These are phyloP conservation scores for Irpex lacteus DNA, from an alignment of 1,284 basidiomycete genomes.

Conservation along the genomic window DNA sequence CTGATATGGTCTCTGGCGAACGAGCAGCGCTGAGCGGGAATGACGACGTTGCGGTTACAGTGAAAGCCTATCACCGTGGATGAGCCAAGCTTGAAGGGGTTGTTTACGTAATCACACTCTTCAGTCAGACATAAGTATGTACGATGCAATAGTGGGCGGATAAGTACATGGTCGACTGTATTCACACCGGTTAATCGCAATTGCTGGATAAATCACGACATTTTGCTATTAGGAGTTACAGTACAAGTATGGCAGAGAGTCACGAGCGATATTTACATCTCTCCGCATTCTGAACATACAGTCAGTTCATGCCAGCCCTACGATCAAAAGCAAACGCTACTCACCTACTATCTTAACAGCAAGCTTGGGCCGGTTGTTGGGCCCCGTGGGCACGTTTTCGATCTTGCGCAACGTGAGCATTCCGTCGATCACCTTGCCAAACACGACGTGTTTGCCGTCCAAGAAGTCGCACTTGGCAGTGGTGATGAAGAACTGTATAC, in stretches of 20 bases:
- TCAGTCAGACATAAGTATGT: neutral
- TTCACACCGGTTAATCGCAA: too few relatives aligned
- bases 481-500: slow-evolving; percentile 89
- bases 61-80: neutral
- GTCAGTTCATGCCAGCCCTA: neutral
- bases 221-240: neutral
- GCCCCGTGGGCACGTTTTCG: slow-evolving; percentile 90
- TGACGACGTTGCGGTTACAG: neutral
- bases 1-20: neutral
- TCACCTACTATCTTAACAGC: slow-evolving; percentile 81
- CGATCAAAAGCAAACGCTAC: slow-evolving; percentile 21
- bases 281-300: slow-evolving; percentile 46
- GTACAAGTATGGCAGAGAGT: too few relatives aligned
- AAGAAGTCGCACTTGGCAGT: slow-evolving; percentile 91
- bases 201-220: too few relatives aligned
- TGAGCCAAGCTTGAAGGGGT: neutral
- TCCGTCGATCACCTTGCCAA: slow-evolving; percentile 83
- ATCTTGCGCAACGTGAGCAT: slow-evolving; percentile 92
- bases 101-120: neutral
- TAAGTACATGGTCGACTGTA: too few relatives aligned
- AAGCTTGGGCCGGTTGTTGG: slow-evolving; percentile 82
- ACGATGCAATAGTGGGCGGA: too few relatives aligned
- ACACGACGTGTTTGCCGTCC: slow-evolving; percentile 89
- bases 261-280: slow-evolving; percentile 39
- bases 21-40: neutral